Conservation (phyloP, 225 moss, liverwort and hornwort genomes). For the Pseudisothecium myosuroides region DNA sequence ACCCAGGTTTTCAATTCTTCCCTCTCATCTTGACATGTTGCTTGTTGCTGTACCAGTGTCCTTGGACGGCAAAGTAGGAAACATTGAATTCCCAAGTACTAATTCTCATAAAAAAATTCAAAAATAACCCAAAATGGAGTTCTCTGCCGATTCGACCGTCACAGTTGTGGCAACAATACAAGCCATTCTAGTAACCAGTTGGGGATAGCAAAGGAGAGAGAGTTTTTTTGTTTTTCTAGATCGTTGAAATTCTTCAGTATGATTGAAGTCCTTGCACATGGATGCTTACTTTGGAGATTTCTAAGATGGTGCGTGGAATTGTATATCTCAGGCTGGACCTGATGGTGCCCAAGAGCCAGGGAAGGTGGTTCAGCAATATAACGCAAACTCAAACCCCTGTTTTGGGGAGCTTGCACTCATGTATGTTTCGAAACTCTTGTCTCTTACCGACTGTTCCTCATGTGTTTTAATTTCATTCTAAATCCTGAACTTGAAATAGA, state of each 20-base stretch:
- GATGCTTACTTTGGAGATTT: not conserved
- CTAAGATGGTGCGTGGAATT: not conserved
- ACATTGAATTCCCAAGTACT: not conserved
- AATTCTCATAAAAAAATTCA: too few relatives aligned
- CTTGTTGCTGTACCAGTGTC: not conserved
- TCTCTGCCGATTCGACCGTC: not conserved
- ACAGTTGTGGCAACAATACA: not conserved
- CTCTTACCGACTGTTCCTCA: not conserved
- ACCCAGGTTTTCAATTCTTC: conserved; percentile 17
- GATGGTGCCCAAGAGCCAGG: conserved; percentile 5
- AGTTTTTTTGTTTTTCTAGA: not conserved
- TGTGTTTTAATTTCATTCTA: not conserved
- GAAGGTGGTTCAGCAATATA: conserved; percentile 29
- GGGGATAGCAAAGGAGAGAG: not conserved
- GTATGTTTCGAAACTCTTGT: not conserved
- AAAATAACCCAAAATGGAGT: not conserved
- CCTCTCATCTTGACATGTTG: not conserved
- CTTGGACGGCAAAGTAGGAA: not conserved
- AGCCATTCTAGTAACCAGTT: not conserved
- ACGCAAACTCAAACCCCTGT: conserved; percentile 21
- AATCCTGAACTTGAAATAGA: not conserved
- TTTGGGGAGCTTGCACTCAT: conserved; percentile 63
- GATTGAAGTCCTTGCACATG: not conserved
- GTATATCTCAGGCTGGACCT: conserved; percentile 9
- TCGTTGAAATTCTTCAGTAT: not conserved